Conservation (phyloP, 352 stramenopile genomes). For the Phytopythium montanum region DNA sequence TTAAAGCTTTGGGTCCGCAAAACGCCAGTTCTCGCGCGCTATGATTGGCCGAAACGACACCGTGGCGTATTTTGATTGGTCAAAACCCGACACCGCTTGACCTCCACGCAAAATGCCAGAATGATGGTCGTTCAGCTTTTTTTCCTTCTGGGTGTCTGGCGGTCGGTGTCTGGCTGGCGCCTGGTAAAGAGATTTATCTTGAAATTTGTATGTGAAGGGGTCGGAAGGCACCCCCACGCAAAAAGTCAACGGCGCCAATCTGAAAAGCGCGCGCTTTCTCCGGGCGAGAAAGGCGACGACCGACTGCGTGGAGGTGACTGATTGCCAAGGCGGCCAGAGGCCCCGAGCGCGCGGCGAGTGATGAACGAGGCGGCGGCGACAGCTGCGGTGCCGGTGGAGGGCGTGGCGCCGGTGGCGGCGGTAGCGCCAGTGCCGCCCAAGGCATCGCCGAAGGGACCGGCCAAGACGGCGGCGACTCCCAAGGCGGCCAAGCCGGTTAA, state of each 20-base stretch:
- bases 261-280: constrained; percentile 5
- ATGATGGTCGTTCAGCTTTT: constrained; percentile 5
- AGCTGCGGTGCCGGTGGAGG: background rate
- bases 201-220: background rate
- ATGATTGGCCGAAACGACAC: background rate
- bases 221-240: background rate
- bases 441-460: too few relatives aligned
- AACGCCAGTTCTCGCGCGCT: background rate
- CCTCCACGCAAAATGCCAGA: constrained; percentile 8
- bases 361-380: background rate
- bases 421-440: too few relatives aligned
- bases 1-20: background rate
- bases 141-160: constrained; percentile 1
- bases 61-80: background rate
- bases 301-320: too few relatives aligned
- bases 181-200: background rate
- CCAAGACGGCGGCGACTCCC: constrained; percentile 3
- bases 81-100: background rate
- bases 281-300: background rate
- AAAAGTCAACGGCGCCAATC: background rate
- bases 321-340: background rate
- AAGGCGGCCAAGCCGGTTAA: constrained; percentile 1
- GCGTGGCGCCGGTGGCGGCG: background rate
- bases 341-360: background rate
- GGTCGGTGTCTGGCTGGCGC: background rate